Evolutionary conservation across 2,329 filamentous ascomycete species (phyloP), one percentile per base, ranked within the genome.

Genomic region (Neoascochyta sp.): DNA sequence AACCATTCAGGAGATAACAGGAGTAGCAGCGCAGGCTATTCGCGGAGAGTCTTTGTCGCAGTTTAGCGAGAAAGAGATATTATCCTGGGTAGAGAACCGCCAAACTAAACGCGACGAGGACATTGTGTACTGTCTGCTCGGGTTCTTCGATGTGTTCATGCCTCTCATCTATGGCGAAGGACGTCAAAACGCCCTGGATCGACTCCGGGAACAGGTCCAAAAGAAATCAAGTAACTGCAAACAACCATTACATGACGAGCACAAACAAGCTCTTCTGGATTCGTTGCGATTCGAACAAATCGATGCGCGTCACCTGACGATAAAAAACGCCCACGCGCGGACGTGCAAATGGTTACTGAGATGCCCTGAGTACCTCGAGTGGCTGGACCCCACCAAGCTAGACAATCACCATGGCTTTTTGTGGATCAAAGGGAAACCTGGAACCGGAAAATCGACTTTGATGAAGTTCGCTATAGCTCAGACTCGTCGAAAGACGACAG

Each of bases 311-410:
- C 55, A 60, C 8, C 39, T 36, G 1, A 60, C 20, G 0, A 62
- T 71, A 24, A 61, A 57, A 21, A 34, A 48, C 0, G 64, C 66
- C 1, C 48, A 68, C 32, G 33, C 36, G 0, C 51, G 46, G 14
- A 66, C 66, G 2, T 36, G 34, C 33, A 37, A 47, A 27, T 70
- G 66, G 67, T 45, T 71, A 0, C 34, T 65, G 1, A 30, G 49
- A 1, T 46, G 48, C 15, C 4, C 40, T 0, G 32, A 61, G 27
- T 70, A 65, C 30, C 23, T 31, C 5, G 38, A 52, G 4, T 70
- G 66, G 68, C 46, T 62, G 11, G 41, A 66, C 23, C 30, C 32
- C 0, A 11, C 18, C 5, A 47, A 54, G 1, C 29, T 53, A 5
- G 5, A 22, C 7, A 32, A 55, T 5, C 53, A 66, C 11, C 16